These are phyloP conservation scores for Backusella morwellensis DNA, from an alignment of 192 early-diverging fungal species.

Conservation along the genomic window DNA sequence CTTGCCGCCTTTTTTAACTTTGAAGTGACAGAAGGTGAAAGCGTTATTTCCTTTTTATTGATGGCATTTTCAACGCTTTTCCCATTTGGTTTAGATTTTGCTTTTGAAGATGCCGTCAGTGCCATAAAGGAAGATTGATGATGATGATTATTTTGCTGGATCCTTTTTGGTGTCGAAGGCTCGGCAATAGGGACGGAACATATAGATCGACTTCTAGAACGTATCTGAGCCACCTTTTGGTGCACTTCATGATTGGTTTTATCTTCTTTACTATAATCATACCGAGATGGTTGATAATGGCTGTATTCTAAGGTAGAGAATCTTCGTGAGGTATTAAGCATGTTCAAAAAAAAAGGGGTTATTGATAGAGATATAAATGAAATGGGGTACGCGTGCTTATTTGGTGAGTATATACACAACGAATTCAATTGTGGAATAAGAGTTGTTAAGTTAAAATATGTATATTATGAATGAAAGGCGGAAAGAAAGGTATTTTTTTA, in stretches of 20 bases:
- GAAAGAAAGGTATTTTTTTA: not conserved
- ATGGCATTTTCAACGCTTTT: not conserved
- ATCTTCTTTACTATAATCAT: not conserved
- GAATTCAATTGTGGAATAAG: slow-evolving; percentile 1
- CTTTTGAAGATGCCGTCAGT: slow-evolving; percentile 6
- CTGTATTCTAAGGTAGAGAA: slow-evolving; percentile 10
- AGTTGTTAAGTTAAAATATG: not conserved
- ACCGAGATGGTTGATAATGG: not conserved
- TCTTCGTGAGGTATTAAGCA: slow-evolving; percentile 8
- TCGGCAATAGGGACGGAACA: not conserved
- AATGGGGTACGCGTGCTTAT: not conserved
- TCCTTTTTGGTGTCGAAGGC: not conserved
- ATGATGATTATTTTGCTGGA: not conserved
- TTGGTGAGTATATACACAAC: not conserved
- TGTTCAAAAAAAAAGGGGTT: not conserved
- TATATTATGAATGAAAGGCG: not conserved
- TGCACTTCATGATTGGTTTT: not conserved
- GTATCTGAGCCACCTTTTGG: slow-evolving; percentile 5
- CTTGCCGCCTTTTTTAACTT: not conserved
- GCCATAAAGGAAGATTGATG: not conserved
- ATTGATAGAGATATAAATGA: no score
- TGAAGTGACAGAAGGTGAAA: not conserved
- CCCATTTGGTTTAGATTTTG: not conserved
- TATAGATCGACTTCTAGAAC: slow-evolving; percentile 16
- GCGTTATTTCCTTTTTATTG: not conserved